phyloP scores from a whole-genome alignment of 176 grass and related monocot genomes.

The Carex pumila region DNA sequence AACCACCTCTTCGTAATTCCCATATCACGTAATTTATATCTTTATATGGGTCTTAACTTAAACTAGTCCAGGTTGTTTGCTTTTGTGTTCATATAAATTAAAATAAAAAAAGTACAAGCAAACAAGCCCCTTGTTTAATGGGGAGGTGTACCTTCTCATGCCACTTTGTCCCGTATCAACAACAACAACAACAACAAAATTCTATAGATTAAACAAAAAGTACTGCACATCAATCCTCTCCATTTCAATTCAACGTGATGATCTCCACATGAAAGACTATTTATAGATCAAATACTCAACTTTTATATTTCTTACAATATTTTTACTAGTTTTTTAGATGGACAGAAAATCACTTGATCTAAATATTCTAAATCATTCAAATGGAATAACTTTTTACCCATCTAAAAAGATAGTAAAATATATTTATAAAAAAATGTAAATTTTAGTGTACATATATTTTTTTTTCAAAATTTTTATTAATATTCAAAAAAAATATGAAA shows the following conservation, averaged over 20 bases:
- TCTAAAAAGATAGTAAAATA: too few relatives aligned
- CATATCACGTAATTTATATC: background rate
- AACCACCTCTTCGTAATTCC: slow-evolving; percentile 53
- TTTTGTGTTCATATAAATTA: slow-evolving; percentile 6
- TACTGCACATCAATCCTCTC: background rate
- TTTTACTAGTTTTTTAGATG: too few relatives aligned
- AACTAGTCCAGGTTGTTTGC: slow-evolving; percentile 4
- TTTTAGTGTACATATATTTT: too few relatives aligned
- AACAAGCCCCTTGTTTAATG: slow-evolving; percentile 26
- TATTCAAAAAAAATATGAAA: too few relatives aligned
- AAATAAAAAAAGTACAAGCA: background rate
- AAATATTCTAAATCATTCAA: too few relatives aligned
- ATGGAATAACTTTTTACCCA: too few relatives aligned
- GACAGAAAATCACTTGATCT: too few relatives aligned
- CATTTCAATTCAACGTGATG: background rate
- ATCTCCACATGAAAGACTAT: too few relatives aligned
- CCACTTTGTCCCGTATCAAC: slow-evolving; percentile 5
- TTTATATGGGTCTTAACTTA: background rate
- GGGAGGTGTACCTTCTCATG: slow-evolving; percentile 15
- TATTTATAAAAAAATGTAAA: too few relatives aligned
- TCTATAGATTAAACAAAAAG: background rate
- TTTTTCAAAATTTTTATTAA: too few relatives aligned
- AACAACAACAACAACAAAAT: background rate
- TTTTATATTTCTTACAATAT: too few relatives aligned
- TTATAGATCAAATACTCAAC: too few relatives aligned